Evolutionary conservation across 176 grass and related monocot genomes (phyloP), one percentile per base, ranked within the genome.

Genomic region (Elymus sibiricus): DNA sequence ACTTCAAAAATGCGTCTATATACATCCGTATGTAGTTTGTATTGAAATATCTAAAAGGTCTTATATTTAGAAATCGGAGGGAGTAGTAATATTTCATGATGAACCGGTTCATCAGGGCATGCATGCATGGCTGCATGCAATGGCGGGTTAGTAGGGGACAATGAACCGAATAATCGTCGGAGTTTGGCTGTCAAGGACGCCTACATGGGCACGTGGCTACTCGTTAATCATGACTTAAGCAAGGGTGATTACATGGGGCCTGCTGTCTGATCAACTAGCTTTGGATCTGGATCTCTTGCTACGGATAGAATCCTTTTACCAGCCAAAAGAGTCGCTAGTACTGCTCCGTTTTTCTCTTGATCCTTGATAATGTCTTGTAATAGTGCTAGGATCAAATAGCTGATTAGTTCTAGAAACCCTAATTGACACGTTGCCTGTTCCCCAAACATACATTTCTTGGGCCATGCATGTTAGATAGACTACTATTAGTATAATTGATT

Each of bases 21-120:
- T n/a, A n/a, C n/a, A n/a, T n/a, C n/a, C n/a, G n/a, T n/a, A n/a
- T n/a, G n/a, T n/a, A n/a, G n/a, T n/a, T n/a, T n/a, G n/a, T n/a
- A n/a, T n/a, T n/a, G n/a, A n/a, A n/a, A n/a, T n/a, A n/a, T n/a
- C n/a, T n/a, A n/a, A n/a, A n/a, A n/a, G n/a, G n/a, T n/a, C n/a
- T n/a, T n/a, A n/a, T n/a, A n/a, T n/a, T n/a, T n/a, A n/a, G n/a
- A n/a, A n/a, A n/a, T n/a, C n/a, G n/a, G n/a, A n/a, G n/a, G n/a
- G n/a, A n/a, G n/a, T n/a, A 73, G 73, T 46, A 63, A 64, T 79
- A 84, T 84, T 40, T 84, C 56, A 74, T 74, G n/a, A 73, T 61
- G 25, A 27, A 28, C 3, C 13, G 40, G 24, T 27, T 27, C 64
- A 53, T 70, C 13, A 83, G 22, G 53, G 6, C 53, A 56, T 86